Percentiles rank a stretch among this genome's conserved stretches.
phyloP scores from a whole-genome alignment of 805 yeast species.

The Teunomyces pallodes region DNA sequence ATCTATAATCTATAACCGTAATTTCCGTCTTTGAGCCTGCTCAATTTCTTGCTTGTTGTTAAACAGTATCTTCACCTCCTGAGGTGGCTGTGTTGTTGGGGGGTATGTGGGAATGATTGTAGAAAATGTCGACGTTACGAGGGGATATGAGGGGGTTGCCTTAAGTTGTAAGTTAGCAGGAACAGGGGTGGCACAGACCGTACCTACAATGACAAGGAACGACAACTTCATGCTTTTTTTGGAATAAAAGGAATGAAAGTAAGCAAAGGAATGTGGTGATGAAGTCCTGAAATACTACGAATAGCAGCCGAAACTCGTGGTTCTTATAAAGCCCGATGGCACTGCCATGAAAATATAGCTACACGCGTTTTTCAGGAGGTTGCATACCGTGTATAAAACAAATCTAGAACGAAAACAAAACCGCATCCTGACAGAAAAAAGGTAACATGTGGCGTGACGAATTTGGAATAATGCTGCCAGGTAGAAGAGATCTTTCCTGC shows the following conservation, averaged over 20 bases:
- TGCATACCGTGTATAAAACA: neutral
- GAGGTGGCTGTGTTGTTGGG: constrained; percentile 11
- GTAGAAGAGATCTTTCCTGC: neutral
- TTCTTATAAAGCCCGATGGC: neutral
- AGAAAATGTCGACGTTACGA: constrained; percentile 11
- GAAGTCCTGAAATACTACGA: neutral
- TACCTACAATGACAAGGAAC: neutral
- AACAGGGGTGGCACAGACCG: constrained; percentile 23
- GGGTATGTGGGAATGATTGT: constrained; percentile 18
- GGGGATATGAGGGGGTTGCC: constrained; percentile 11
- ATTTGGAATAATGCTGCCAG: neutral
- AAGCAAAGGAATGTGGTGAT: neutral
- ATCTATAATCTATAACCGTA: neutral
- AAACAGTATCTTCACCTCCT: constrained; percentile 15
- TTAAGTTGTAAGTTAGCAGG: constrained; percentile 27
- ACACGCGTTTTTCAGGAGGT: neutral
- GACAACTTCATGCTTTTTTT: neutral
- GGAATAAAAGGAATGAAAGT: neutral
- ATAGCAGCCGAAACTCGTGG: neutral
- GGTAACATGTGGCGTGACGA: neutral
- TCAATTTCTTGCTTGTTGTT: constrained; percentile 13
- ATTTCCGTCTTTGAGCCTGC: constrained; percentile 2
- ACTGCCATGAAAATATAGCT: neutral
- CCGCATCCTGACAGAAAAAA: neutral
- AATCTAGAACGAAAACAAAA: neutral